Conservation (phyloP, 169 alveolate species). For the Cryptosporidium ubiquitum region DNA sequence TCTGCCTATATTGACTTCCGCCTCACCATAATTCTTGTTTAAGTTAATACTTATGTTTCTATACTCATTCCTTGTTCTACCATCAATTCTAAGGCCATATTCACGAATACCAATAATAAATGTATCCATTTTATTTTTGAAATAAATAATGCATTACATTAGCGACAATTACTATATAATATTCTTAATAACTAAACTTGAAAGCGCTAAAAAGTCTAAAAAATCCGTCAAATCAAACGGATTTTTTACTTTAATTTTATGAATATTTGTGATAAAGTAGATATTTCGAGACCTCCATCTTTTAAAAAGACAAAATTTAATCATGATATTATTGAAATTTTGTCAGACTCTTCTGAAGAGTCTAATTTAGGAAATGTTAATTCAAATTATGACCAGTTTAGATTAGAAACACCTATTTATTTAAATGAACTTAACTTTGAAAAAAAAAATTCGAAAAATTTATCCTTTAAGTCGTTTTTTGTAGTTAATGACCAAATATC, state of each 20-base stretch:
- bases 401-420: slow-evolving; percentile 24
- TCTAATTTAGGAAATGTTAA: neutral
- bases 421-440: slow-evolving; percentile 27
- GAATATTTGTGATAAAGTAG: neutral
- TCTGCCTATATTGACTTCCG: slow-evolving; percentile 46
- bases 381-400: neutral
- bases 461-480: slow-evolving; percentile 25
- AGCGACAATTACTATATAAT: neutral
- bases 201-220: neutral
- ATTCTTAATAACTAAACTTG: neutral
- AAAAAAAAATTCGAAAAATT: neutral
- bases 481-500: neutral
- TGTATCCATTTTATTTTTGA: slow-evolving; percentile 1
- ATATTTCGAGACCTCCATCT: neutral
- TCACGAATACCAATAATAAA: slow-evolving; percentile 42
- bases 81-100: slow-evolving; percentile 65
- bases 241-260: neutral
- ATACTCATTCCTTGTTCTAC: slow-evolving; percentile 62
- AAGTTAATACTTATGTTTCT: slow-evolving; percentile 35
- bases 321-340: neutral
- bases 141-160: neutral
- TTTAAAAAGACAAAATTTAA: neutral
- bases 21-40: slow-evolving; percentile 51
- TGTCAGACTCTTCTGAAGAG: slow-evolving; percentile 1
- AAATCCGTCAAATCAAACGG: neutral